These are phyloP conservation scores for Hymenoscyphus scutula DNA, from an alignment of 2,329 filamentous ascomycete genomes.

Conservation along the genomic window DNA sequence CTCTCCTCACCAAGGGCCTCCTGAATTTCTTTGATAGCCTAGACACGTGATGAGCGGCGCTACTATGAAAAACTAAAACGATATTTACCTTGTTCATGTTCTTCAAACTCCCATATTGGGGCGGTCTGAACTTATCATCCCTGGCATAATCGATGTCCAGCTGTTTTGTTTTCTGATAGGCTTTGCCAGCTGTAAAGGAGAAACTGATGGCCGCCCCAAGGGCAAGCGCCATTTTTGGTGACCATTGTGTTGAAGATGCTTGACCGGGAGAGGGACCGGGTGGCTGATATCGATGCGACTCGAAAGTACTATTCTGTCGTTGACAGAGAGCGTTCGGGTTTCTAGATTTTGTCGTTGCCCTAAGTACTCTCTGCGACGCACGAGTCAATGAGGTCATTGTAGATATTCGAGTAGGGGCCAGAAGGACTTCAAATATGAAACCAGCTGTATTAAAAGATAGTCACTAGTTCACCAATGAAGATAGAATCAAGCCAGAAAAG, in stretches of 20 bases:
- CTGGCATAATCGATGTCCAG: slow-evolving; percentile 7
- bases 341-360: too few species aligned
- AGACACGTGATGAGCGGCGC: background rate
- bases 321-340: too few species aligned
- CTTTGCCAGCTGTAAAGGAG: slow-evolving; percentile 6
- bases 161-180: slow-evolving; percentile 6
- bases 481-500: too few species aligned
- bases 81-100: slow-evolving; percentile 1
- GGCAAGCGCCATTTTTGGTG: background rate
- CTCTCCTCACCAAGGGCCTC: background rate
- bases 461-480: too few species aligned
- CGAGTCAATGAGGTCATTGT: too few species aligned
- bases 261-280: too few species aligned
- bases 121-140: slow-evolving; percentile 7
- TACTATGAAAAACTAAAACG: background rate
- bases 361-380: too few species aligned
- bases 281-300: slow-evolving; percentile 3
- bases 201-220: slow-evolving; percentile 2
- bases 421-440: too few species aligned
- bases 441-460: too few species aligned
- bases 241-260: background rate
- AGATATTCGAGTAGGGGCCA: too few species aligned
- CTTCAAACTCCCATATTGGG: slow-evolving; percentile 1
- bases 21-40: slow-evolving; percentile 4
- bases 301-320: slow-evolving; percentile 3